phyloP scores from a whole-genome alignment of 208 protist species.

The Leishmania lainsoni region DNA sequence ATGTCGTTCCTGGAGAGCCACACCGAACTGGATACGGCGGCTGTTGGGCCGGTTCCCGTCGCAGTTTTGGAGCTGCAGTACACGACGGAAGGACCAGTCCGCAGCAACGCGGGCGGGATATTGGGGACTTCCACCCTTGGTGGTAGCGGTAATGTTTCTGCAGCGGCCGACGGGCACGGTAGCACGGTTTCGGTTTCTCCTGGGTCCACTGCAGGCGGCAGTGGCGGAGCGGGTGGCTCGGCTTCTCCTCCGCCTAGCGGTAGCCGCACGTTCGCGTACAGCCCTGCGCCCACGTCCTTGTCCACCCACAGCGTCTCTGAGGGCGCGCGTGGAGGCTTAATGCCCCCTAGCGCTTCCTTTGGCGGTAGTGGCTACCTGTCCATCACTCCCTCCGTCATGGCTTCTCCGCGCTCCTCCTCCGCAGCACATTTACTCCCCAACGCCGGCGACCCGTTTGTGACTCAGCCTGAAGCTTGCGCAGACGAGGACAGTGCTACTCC shows the following conservation, averaged over 20 bases:
- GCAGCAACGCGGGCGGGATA: constrained; percentile 11
- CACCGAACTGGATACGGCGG: constrained; percentile 3
- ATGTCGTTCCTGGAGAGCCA: neutral
- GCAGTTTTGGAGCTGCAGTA: constrained; percentile 64
- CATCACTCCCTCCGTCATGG: constrained; percentile 9
- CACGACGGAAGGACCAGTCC: constrained; percentile 29
- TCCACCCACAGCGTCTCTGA: neutral
- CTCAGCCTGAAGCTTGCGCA: neutral
- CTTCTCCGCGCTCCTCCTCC: constrained; percentile 11
- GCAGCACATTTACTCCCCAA: neutral
- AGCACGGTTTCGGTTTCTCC: neutral
- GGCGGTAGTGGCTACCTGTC: constrained; percentile 6
- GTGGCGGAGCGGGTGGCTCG: neutral
- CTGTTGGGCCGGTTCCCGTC: constrained; percentile 25
- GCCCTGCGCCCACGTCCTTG: neutral
- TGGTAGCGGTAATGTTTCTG: neutral
- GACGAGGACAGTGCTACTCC: neutral
- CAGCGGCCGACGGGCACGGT: constrained; percentile 7
- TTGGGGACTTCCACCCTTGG: neutral
- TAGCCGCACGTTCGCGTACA: neutral
- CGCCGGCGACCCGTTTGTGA: constrained; percentile 1
- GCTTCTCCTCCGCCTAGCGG: neutral
- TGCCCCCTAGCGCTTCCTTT: neutral
- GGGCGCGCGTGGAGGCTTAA: neutral
- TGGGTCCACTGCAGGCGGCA: constrained; percentile 4